A percentile compares a stretch with the other conserved stretches of the same genome.
phyloP scores from a whole-genome alignment of 768 basidiomycete species.

The Podaxis sp. region DNA sequence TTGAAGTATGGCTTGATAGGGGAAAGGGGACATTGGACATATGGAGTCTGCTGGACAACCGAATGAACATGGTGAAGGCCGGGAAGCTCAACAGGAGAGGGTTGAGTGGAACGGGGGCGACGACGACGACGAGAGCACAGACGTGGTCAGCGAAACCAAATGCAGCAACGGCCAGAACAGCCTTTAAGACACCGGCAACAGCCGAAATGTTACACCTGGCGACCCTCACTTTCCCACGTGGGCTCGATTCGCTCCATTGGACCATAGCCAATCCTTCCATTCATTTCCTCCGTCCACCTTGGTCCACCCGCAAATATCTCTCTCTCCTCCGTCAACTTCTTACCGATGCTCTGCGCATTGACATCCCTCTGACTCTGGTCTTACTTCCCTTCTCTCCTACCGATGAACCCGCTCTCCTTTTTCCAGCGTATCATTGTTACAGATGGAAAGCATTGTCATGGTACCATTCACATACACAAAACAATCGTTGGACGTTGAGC shows the following conservation, averaged over 20 bases:
- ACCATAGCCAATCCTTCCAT: not conserved
- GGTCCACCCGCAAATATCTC: not conserved
- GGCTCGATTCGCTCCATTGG: not conserved
- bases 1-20: conserved; percentile 11
- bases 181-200: conserved; percentile 4
- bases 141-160: conserved; percentile 10
- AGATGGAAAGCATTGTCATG: not conserved
- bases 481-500: not conserved
- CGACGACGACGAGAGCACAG: conserved; percentile 15
- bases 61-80: conserved; percentile 24
- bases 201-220: not conserved
- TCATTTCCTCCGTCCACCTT: not conserved
- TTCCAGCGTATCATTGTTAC: not conserved
- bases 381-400: not conserved
- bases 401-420: not conserved
- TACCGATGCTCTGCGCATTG: not conserved
- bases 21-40: conserved; percentile 16
- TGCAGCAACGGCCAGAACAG: not conserved
- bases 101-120: conserved; percentile 16
- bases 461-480: not conserved
- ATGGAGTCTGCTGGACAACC: conserved; percentile 24
- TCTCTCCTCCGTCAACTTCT: not conserved
- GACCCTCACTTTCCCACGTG: conserved; percentile 6
- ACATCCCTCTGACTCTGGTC: not conserved
- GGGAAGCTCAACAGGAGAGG: conserved; percentile 21